Evolutionary conservation across 2,329 filamentous ascomycete species (phyloP).

Genomic region (Fusarium ramigenum): DNA sequence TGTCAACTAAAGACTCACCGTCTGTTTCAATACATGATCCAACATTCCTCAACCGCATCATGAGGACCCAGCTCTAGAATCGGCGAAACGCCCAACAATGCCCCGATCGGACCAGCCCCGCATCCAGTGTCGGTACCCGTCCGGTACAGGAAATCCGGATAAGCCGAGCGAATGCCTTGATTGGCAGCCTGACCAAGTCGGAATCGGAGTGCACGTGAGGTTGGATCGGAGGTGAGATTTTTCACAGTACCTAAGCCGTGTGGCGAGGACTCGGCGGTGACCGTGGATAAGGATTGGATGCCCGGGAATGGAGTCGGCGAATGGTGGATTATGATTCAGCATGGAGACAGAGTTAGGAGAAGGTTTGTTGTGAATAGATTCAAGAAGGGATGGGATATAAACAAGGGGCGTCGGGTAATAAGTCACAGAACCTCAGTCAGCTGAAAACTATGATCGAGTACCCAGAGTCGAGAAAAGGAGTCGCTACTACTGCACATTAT

Average conservation of each 20-base stretch:
- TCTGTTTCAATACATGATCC: constrained; percentile 5
- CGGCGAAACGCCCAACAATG: not conserved
- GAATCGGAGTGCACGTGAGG: constrained; percentile 19
- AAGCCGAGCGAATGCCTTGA: constrained; percentile 16
- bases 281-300: constrained; percentile 2
- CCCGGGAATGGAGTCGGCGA: not conserved
- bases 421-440: not conserved
- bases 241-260: not conserved
- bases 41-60: constrained; percentile 21
- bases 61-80: not conserved
- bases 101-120: constrained; percentile 11
- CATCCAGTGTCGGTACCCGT: not conserved
- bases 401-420: not conserved
- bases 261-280: constrained; percentile 18
- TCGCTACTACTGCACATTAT: not conserved
- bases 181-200: not conserved
- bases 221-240: not conserved
- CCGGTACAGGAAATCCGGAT: constrained; percentile 7
- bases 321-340: not conserved
- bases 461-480: not conserved
- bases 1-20: not conserved
- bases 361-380: not conserved
- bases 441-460: not conserved
- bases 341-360: not conserved
- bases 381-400: not conserved